Base-by-base conservation (phyloP, 2,329 filamentous ascomycete genomes). In the Sporothrix humicola region DNA sequence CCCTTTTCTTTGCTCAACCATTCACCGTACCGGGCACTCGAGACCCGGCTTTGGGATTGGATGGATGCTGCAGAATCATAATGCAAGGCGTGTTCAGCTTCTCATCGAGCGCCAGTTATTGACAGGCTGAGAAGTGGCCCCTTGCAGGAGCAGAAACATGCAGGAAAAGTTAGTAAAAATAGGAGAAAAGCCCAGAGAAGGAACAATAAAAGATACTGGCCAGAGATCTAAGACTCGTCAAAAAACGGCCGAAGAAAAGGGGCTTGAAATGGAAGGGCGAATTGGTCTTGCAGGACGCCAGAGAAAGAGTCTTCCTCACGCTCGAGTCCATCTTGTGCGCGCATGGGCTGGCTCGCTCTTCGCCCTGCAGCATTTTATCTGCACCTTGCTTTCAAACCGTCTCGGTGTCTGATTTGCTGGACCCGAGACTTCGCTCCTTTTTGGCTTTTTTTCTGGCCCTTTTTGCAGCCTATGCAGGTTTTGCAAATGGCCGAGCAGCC, bases 401-500 rank as follows among this genome's bases (percentile, higher is more conserved):
- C 58, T 65, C 26, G 59, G 23, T 42, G 48, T 66, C 59, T 72
- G 70, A 66, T 66, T 66, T 72, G 70, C 59, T 72, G 48, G 59
- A 26, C n/a, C 31, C 58, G 54, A 56, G 69, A 26, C 37, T 37
- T 56, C 63, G 46, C 31, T 23, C 46, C 23, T 71, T 56, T 58
- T 54, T 59, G 17, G 59, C 59, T 5, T 42, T 63, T 37, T 66
- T 63, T 37, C 58, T 56, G 20, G 20, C 56, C 44, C 37, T n/a
- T 52, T 37, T 23, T 72, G 48, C 50, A 50, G 71, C 48, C 68
- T 23, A 73, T 74, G 73, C 73, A 74, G 73, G 71, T 69, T 71
- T 69, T 44, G 68, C 66, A 69, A 42, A 61, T 72, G 73, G 63
- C 72, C 69, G 54, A 73, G 61, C 61, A 74, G 72, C 74, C 72